A percentile compares a stretch with the other conserved stretches of the same genome.
Conservation (phyloP, 73 alveolate genomes). For the Paramecium biaurelia region DNA sequence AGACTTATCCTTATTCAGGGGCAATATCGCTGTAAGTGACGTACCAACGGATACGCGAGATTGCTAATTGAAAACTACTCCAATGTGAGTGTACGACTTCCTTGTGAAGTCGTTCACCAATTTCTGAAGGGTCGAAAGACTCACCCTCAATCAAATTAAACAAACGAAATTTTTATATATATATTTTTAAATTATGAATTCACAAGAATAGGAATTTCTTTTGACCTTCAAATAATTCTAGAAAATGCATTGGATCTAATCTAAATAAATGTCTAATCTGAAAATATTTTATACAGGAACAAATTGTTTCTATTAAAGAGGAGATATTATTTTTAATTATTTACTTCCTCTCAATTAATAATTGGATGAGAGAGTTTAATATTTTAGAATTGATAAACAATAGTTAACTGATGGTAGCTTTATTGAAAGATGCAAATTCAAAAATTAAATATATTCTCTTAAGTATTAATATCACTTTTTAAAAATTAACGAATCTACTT, state of each 20-base stretch:
- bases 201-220: neutral
- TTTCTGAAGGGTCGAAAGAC: constrained; percentile 62
- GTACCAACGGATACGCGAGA: constrained; percentile 59
- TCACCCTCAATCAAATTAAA: neutral
- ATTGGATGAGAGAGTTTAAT: neutral
- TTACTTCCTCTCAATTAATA: neutral
- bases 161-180: constrained; percentile 37
- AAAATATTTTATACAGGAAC: neutral
- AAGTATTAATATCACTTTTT: neutral
- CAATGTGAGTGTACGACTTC: constrained; percentile 45
- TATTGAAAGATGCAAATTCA: neutral
- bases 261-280: neutral
- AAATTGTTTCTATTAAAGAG: neutral
- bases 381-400: neutral
- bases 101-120: constrained; percentile 49
- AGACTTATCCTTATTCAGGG: constrained; percentile 53
- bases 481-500: neutral
- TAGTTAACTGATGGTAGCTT: neutral
- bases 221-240: neutral
- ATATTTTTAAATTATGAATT: neutral
- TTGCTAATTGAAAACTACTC: constrained; percentile 58
- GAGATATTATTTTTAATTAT: neutral
- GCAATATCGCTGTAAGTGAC: constrained; percentile 60
- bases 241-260: neutral
- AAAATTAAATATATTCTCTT: neutral